Base-by-base conservation (phyloP, 2,329 filamentous ascomycete genomes). In the Capronia epimyces region DNA sequence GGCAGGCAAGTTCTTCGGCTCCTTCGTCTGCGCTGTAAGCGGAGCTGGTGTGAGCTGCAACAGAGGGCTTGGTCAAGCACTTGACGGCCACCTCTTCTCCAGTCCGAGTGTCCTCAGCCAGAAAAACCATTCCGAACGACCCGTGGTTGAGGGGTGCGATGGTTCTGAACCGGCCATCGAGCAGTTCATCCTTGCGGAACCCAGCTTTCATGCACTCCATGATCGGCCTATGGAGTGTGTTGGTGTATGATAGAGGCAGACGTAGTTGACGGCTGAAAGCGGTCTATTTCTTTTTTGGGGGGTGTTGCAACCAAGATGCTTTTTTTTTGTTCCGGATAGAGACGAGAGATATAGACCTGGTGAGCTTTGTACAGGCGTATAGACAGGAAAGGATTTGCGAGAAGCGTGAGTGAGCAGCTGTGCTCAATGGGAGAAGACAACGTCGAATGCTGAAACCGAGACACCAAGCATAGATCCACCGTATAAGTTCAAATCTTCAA, bases 81-180 rank as follows among this genome's bases (percentile, higher is more conserved):
- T 98, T 98, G 79, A 98, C 87, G 56, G 93, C 93, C 62, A 98
- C 93, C 53, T 82, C 79, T 53, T 93, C 77, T 62, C 83, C 81
- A 54, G 87, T 95, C 58, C 77, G 68, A 59, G 83, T 76, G 68
- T 98, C 89, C 67, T 79, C 85, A 53, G 91, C 93, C 72, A 89
- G 84, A 72, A 96, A 96, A 64, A 98, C 93, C 88, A 97, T 94
- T 67, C 93, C 93, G 66, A 97, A 98, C 49, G 93, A 97, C 63
- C 93, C 93, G 79, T 96, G 89, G 68, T 98, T 98, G 74, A 98
- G 86, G 51, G 93, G 90, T 61, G 90, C 87, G 65, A 96, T 79
- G 50, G 90, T 95, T 72, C 87, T 78, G 70, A 93, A 98, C 61
- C 93, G 90, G 69, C 88, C 89, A 67, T 87, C 83, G 66, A 95